phyloP scores from a whole-genome alignment of 73 alveolate genomes.

The Halteria grandinella region DNA sequence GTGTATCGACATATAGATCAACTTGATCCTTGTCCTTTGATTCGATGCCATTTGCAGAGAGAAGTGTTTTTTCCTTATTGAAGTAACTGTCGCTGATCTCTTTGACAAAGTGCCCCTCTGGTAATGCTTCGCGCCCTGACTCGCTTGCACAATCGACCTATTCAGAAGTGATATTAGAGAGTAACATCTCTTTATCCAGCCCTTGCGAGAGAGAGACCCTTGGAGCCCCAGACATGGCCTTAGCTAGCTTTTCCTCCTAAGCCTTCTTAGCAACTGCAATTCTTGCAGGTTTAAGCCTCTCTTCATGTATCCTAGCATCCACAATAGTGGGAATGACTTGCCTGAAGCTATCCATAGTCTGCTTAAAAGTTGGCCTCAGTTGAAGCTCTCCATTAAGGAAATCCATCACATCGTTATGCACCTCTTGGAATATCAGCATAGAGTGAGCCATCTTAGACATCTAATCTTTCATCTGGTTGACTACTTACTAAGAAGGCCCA shows the following conservation, averaged over 20 bases:
- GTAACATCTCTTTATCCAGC: no score
- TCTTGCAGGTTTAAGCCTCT: constrained; percentile 8
- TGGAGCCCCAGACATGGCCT: no score
- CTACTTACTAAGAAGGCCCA: no score
- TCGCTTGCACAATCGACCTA: no score
- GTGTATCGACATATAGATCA: constrained; percentile 48
- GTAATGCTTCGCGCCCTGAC: constrained; percentile 10
- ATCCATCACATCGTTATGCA: constrained; percentile 41
- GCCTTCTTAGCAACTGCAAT: no score
- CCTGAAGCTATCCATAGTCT: constrained; percentile 53
- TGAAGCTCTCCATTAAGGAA: constrained; percentile 37
- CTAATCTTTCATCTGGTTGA: no score
- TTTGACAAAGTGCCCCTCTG: neutral
- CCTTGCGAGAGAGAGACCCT: no score
- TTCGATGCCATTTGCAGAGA: constrained; percentile 13
- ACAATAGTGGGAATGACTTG: constrained; percentile 34
- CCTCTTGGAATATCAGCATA: no score
- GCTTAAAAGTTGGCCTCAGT: constrained; percentile 49
- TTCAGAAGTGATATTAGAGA: no score
- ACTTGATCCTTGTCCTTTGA: neutral
- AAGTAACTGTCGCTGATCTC: constrained; percentile 28
- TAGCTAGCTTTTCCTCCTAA: no score
- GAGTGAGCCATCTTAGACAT: no score
- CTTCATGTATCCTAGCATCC: constrained; percentile 43
- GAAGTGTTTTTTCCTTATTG: neutral